These are phyloP conservation scores for Daldinia bambusicola DNA, from an alignment of 495 filamentous ascomycete genomes.

Conservation along the genomic window DNA sequence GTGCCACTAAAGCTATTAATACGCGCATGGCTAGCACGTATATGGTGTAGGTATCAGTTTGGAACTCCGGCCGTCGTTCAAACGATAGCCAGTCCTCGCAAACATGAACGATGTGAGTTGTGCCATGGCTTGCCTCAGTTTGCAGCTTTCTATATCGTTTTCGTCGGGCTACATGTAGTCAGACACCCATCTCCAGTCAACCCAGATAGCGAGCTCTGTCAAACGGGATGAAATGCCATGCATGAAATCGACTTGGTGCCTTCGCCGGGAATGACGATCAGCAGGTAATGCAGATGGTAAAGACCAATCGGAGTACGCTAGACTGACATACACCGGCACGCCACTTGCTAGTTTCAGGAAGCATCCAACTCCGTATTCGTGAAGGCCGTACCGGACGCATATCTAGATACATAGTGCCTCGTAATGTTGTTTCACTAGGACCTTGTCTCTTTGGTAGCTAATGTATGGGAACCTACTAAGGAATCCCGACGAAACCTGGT, in stretches of 20 bases:
- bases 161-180: background rate
- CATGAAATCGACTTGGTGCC: background rate
- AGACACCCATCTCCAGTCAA: background rate
- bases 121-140: background rate
- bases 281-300: background rate
- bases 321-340: conserved; percentile 1
- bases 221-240: background rate
- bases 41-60: background rate
- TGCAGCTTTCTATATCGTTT: background rate
- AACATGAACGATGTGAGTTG: background rate
- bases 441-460: background rate
- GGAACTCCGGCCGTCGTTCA: background rate
- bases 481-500: background rate
- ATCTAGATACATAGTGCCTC: background rate
- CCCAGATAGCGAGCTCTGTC: background rate
- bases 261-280: conserved; percentile 20
- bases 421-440: background rate
- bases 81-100: background rate
- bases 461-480: background rate
- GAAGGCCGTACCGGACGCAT: conserved; percentile 3
- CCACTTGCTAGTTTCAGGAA: conserved; percentile 4
- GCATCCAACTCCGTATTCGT: conserved; percentile 11
- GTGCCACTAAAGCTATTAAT: conserved; percentile 9
- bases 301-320: conserved; percentile 23
- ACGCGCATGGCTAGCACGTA: conserved; percentile 1